Conservation (phyloP, 129 eudicot genomes). For the Tagetes erecta region DNA sequence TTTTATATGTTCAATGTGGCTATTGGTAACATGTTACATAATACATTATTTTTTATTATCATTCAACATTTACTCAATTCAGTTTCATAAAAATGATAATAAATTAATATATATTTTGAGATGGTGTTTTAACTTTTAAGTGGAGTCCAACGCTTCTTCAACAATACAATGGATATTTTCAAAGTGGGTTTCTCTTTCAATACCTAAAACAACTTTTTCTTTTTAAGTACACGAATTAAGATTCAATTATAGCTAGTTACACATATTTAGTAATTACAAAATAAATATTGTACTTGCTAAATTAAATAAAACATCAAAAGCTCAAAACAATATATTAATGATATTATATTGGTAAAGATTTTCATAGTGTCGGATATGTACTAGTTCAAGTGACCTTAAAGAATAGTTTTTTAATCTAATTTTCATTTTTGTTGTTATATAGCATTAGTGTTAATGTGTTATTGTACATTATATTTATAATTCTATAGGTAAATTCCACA, state of each 20-base stretch:
- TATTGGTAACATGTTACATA: not conserved
- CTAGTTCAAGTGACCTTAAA: too few species aligned
- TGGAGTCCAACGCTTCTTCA: slow-evolving; percentile 66
- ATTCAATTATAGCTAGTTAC: not conserved
- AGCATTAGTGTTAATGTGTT: too few species aligned
- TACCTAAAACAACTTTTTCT: slow-evolving; percentile 39
- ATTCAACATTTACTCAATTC: slow-evolving; percentile 1
- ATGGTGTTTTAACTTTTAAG: slow-evolving; percentile 37
- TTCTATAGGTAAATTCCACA: too few species aligned
- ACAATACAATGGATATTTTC: slow-evolving; percentile 27
- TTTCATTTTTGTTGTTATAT: too few species aligned
- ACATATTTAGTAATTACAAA: not conserved
- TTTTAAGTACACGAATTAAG: slow-evolving; percentile 10
- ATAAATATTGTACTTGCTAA: not conserved
- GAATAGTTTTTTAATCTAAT: too few species aligned
- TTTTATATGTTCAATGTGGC: not conserved
- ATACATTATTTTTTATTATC: not conserved
- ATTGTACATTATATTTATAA: too few species aligned
- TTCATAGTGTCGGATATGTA: too few species aligned
- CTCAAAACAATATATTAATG: not conserved
- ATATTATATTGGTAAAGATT: not conserved
- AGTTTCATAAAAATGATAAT: slow-evolving; percentile 2
- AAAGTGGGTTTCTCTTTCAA: slow-evolving; percentile 69
- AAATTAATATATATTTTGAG: not conserved
- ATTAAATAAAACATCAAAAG: not conserved